Evolutionary conservation across 2,329 filamentous ascomycete species (phyloP), one percentile per base, ranked within the genome.

Genomic region (Colletotrichum lini): DNA sequence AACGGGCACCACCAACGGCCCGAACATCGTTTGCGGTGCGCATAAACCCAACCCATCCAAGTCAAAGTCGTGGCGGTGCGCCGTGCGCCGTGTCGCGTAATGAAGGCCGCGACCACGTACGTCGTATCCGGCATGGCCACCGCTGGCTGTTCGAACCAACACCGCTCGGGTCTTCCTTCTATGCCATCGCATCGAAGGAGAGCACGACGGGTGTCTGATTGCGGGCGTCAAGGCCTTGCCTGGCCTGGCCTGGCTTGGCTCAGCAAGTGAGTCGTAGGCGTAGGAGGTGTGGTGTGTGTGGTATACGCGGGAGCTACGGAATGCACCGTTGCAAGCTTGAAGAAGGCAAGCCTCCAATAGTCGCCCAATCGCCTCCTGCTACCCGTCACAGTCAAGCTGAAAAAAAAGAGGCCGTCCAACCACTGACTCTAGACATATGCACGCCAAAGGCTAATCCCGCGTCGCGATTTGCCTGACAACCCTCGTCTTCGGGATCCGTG

Each of bases 281-380:
- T 45, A 42, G 35, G 30, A 35, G 30, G 30, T 35, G 8, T 35
- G 30, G 30, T 10, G 30, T 9, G 30, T 35, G 30, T 35, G 9
- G 30, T 35, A 1, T 35, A 70, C 52, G 59, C 53, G 69, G 69
- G 21, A 72, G 7, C 54, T 53, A 35, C 18, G 58, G 68, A 72
- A 69, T 72, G 69, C 42, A 59, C 65, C 59, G 65, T 69, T 72
- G 69, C 65, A 72, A 59, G 65, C 69, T 40, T 50, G 57, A 52
- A 61, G 45, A 66, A 38, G 54, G 40, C 1, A 40, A 26, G 44
- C 16, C 42, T 21, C 16, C 44, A 42, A 47, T 42, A n/a, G 54
- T 56, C 44, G 26, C 56, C 64, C 62, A 49, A 30, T 58, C 30
- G 10, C 21, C 12, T 45, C 40, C 62, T 16, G 30, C 47, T 45